Base-by-base conservation (phyloP, 352 stramenopile genomes). In the Phytophthora multivora region DNA sequence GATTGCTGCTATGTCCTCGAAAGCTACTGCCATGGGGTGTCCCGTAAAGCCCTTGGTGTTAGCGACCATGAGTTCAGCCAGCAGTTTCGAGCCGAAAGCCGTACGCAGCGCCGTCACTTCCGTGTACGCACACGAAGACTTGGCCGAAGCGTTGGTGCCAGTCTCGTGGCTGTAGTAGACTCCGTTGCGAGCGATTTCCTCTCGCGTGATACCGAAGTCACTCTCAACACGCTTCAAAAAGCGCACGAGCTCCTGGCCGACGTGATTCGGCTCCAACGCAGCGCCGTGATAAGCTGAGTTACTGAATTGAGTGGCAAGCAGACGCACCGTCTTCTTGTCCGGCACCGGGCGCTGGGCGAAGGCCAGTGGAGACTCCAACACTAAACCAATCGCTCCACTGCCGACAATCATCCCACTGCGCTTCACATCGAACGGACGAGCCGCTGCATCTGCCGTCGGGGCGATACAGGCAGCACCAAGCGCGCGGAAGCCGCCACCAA, bases 91-190 rank as follows among this genome's bases (percentile, higher is more conserved):
- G 48, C 96, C 73, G 59, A 89, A 72, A 70, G 87, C 71, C 80
- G 65, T 49, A 72, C 92, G 63, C 21, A 93, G 60, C 33, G 80
- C 77, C 1, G 64, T 77, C 21, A 92, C 74, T 80, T 99, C 97
- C 54, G 98, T 98, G 57, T 90, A 96, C n/a, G 96, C 89, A 78
- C 97, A 99, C 53, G 90, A 98, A 9, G 81, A 83, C 39, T 77
- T 95, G 26, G 87, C 76, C 3, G 94, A 98, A 16, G 96, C 92
- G 79, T 99, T 97, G 21, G 96, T 99, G 57, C 90, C 95, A 18
- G 97, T 99, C 72, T 99, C 97, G 67, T 99, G 97, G 46, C 91
- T 98, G 77, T 98, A 98, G 74, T 98, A 99, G 18, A 98, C 92
- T 62, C 97, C 97, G 55, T 98, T 77, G 9, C 65, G 75, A 3